A percentile compares a stretch with the other conserved stretches of the same genome.
These are phyloP conservation scores for Albizia julibrissin DNA, from an alignment of 306 rosid species.

Conservation along the genomic window DNA sequence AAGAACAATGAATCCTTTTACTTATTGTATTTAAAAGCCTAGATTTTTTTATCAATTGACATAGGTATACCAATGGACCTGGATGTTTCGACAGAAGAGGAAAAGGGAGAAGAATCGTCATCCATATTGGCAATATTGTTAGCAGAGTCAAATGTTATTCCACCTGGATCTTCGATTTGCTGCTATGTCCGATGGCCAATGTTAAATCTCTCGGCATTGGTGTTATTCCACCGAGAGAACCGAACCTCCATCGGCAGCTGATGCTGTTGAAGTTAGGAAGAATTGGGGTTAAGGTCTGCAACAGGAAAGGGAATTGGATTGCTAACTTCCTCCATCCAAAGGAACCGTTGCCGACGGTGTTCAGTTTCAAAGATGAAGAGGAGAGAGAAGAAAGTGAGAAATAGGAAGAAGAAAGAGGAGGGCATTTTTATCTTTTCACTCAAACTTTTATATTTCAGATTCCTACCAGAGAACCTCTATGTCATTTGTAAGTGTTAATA, in stretches of 20 bases:
- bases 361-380: too few relatives aligned
- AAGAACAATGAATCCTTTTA: too few relatives aligned
- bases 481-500: too few relatives aligned
- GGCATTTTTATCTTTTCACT: too few relatives aligned
- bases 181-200: slow-evolving; percentile 56
- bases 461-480: too few relatives aligned
- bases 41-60: too few relatives aligned
- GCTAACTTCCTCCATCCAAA: too few relatives aligned
- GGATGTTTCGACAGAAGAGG: slow-evolving; percentile 26
- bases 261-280: slow-evolving; percentile 3
- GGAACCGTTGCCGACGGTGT: too few relatives aligned
- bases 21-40: too few relatives aligned
- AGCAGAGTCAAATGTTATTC: slow-evolving; percentile 36
- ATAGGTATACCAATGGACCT: slow-evolving; percentile 64
- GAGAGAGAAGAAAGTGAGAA: too few relatives aligned
- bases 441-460: too few relatives aligned
- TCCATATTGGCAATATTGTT: background rate
- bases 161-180: slow-evolving; percentile 75
- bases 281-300: slow-evolving; percentile 38
- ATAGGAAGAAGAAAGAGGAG: too few relatives aligned
- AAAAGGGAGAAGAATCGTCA: background rate
- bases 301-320: slow-evolving; percentile 48
- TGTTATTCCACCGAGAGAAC: slow-evolving; percentile 72
- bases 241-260: slow-evolving; percentile 45
- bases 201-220: slow-evolving; percentile 72